These are phyloP conservation scores for Cordyceps tenuipes DNA, from an alignment of 2,329 filamentous ascomycete genomes.

Conservation along the genomic window DNA sequence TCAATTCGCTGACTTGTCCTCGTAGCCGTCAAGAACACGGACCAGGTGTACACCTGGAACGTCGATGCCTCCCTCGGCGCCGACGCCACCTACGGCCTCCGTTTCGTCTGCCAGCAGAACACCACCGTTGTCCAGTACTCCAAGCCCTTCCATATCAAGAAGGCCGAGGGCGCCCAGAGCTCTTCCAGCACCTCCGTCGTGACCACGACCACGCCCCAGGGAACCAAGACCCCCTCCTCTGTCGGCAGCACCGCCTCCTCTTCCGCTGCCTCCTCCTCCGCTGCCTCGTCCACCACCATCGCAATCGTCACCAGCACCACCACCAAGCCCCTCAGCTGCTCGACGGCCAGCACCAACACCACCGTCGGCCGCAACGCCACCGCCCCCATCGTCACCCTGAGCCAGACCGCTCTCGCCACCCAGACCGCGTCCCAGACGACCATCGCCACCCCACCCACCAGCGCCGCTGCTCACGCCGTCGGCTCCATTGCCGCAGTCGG, in stretches of 20 bases:
- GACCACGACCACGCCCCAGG: constrained; percentile 23
- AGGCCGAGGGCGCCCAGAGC: constrained; percentile 16
- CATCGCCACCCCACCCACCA: constrained; percentile 15
- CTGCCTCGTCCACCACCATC: background rate
- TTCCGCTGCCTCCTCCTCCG: constrained; percentile 15
- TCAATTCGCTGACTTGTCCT: background rate
- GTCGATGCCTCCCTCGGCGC: constrained; percentile 37
- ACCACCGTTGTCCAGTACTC: constrained; percentile 50
- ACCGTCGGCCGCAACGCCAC: constrained; percentile 7
- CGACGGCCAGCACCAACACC: constrained; percentile 17
- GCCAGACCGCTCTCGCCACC: constrained; percentile 18
- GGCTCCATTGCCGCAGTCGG: constrained; percentile 31
- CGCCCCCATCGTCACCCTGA: background rate
- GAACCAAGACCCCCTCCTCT: constrained; percentile 23
- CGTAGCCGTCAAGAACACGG: constrained; percentile 32
- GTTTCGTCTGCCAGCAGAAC: constrained; percentile 42
- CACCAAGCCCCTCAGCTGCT: constrained; percentile 10
- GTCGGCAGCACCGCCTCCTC: constrained; percentile 8
- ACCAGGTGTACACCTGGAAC: constrained; percentile 40
- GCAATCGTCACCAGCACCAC: constrained; percentile 14
- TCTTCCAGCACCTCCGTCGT: constrained; percentile 23
- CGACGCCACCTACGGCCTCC: constrained; percentile 47
- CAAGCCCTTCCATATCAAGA: constrained; percentile 49
- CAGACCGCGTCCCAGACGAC: constrained; percentile 16
- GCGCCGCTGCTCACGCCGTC: constrained; percentile 25